Evolutionary conservation across 2,329 filamentous ascomycete species (phyloP).

Genomic region (Colletotrichum viniferum): DNA sequence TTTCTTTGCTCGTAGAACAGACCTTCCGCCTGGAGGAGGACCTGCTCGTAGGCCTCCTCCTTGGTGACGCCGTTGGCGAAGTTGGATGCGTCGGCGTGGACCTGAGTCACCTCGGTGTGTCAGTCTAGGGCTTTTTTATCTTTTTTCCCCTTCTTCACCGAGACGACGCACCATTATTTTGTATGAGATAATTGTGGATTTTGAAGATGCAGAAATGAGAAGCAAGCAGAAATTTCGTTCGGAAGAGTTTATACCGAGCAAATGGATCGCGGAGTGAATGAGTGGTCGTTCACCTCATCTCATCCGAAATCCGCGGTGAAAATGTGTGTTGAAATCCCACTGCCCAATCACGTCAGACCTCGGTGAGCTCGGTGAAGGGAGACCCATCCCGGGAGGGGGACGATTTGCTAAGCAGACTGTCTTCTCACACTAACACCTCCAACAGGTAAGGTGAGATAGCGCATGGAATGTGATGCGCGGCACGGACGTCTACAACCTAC

Average conservation of each 20-base stretch:
- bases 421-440: neutral
- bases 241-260: neutral
- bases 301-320: neutral
- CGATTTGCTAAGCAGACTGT: neutral
- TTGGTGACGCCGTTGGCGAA: conserved; percentile 72
- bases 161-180: neutral
- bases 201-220: neutral
- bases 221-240: accelerated
- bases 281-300: neutral
- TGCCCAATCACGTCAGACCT: conserved; percentile 18
- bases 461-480: neutral
- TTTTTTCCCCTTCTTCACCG: neutral
- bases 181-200: accelerated
- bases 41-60: conserved; percentile 74
- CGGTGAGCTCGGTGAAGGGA: conserved; percentile 1
- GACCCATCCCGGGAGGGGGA: neutral
- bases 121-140: neutral
- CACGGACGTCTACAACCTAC: neutral
- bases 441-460: neutral
- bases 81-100: conserved; percentile 80
- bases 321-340: conserved; percentile 16
- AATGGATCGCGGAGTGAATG: neutral
- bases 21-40: conserved; percentile 71
- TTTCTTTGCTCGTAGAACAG: conserved; percentile 77
- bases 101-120: conserved; percentile 44